Evolutionary conservation across 176 grass and related monocot species (phyloP).

Genomic region (Saccharum officinarum): DNA sequence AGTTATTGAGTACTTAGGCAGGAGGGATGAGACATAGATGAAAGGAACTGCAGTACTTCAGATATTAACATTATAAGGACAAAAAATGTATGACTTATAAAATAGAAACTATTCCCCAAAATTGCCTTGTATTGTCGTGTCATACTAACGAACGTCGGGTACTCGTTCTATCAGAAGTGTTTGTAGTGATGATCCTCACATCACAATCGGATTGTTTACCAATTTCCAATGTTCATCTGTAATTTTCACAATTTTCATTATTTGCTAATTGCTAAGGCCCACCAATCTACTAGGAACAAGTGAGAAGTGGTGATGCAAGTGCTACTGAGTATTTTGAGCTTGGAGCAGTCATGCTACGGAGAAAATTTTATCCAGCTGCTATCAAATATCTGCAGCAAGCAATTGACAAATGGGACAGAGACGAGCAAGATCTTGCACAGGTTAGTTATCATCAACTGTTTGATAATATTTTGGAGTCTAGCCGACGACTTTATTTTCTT

Average conservation of each 20-base stretch:
- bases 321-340: conserved; percentile 95
- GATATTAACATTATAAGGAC: not conserved
- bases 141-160: not conserved
- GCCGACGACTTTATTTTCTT: not conserved
- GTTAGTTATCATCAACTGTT: conserved; percentile 40
- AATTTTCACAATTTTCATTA: not conserved
- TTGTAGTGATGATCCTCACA: not conserved
- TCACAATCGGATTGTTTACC: not conserved
- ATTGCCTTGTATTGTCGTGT: not conserved
- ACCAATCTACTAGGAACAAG: conserved; percentile 70
- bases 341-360: conserved; percentile 96
- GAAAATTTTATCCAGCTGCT: conserved; percentile 95
- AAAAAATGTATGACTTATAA: not conserved
- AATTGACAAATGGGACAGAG: conserved; percentile 95
- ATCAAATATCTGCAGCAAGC: conserved; percentile 91
- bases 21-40: not conserved
- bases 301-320: conserved; percentile 91
- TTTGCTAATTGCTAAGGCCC: not conserved
- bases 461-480: not conserved
- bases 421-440: conserved; percentile 94
- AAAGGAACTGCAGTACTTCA: not conserved
- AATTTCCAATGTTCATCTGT: not conserved
- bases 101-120: not conserved
- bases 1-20: not conserved
- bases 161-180: not conserved